Conservation (phyloP, 192 early-diverging fungal genomes). For the Coemansia sp. region DNA sequence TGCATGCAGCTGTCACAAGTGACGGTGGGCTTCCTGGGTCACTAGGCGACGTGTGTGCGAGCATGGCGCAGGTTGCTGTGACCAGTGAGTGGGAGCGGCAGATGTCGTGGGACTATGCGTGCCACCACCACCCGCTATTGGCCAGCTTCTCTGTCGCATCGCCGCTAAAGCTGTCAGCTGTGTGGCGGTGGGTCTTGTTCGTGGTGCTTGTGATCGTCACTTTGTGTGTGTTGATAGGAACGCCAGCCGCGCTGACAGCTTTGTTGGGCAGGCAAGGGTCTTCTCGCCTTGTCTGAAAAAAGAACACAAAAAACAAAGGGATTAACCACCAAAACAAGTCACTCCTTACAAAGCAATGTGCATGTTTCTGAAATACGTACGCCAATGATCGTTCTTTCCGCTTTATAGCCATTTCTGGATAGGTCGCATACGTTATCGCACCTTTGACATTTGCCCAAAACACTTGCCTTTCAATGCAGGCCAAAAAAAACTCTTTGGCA, state of each 20-base stretch:
- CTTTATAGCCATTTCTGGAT: not conserved
- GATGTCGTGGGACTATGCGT: constrained; percentile 45
- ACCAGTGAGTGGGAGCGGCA: constrained; percentile 30
- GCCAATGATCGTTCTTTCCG: not conserved
- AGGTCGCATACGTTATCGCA: not conserved
- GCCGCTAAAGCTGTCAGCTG: constrained; percentile 16
- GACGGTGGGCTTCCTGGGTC: not conserved
- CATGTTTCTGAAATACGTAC: not conserved
- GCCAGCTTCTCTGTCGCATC: constrained; percentile 41
- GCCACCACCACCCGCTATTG: constrained; percentile 40
- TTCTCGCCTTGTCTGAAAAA: not conserved
- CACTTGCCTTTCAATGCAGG: not conserved
- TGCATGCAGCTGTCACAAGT: not conserved
- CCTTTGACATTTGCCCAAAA: not conserved
- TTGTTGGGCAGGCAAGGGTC: constrained; percentile 19
- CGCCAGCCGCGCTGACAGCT: constrained; percentile 28
- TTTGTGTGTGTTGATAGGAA: constrained; percentile 31
- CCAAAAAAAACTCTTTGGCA: not conserved
- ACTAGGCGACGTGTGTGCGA: constrained; percentile 10
- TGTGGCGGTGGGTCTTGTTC: constrained; percentile 41
- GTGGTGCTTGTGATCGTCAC: constrained; percentile 14
- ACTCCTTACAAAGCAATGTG: not conserved
- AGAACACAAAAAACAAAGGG: not conserved
- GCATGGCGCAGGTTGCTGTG: constrained; percentile 20
- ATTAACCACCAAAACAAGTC: not conserved